phyloP scores from a whole-genome alignment of 106 monocot species.

The Dendrobium nobile region DNA sequence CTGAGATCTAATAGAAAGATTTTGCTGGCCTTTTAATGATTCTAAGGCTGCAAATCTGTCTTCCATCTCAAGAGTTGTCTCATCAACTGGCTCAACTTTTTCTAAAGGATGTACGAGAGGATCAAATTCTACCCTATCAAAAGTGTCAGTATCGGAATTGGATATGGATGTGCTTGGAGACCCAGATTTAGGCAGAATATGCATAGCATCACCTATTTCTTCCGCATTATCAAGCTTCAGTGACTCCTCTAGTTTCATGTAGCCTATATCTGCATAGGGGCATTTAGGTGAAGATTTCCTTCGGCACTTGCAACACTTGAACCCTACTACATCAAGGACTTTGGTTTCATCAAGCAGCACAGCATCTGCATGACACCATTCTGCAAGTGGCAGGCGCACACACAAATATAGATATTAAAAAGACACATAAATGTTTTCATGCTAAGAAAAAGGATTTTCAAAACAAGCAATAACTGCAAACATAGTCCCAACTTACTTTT shows the following conservation, averaged over 20 bases:
- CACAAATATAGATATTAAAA: neutral
- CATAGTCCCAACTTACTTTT: conserved; percentile 30
- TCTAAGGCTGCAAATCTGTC: neutral
- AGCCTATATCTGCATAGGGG: conserved; percentile 33
- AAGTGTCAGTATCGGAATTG: conserved; percentile 10
- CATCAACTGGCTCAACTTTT: conserved; percentile 25
- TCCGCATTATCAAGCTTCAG: conserved; percentile 6
- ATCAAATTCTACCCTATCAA: conserved; percentile 22
- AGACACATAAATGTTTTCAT: too few relatives aligned
- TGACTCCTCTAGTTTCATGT: conserved; percentile 14
- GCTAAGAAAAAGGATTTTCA: too few relatives aligned
- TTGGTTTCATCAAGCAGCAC: conserved; percentile 57
- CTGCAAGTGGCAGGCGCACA: conserved; percentile 25
- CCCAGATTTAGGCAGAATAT: neutral
- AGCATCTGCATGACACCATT: conserved; percentile 87
- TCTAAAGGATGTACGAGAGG: conserved; percentile 38
- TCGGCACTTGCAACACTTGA: conserved; percentile 72
- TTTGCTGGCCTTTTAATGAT: conserved; percentile 17
- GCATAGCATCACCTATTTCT: neutral
- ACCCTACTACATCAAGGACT: conserved; percentile 52
- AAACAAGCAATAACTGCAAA: neutral
- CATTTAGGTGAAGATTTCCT: conserved; percentile 52
- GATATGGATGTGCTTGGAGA: neutral
- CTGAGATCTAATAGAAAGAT: conserved; percentile 40
- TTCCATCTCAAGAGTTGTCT: conserved; percentile 7